These are phyloP conservation scores for Leptographium wingfieldii DNA, from an alignment of 2,329 filamentous ascomycete species.

Conservation along the genomic window DNA sequence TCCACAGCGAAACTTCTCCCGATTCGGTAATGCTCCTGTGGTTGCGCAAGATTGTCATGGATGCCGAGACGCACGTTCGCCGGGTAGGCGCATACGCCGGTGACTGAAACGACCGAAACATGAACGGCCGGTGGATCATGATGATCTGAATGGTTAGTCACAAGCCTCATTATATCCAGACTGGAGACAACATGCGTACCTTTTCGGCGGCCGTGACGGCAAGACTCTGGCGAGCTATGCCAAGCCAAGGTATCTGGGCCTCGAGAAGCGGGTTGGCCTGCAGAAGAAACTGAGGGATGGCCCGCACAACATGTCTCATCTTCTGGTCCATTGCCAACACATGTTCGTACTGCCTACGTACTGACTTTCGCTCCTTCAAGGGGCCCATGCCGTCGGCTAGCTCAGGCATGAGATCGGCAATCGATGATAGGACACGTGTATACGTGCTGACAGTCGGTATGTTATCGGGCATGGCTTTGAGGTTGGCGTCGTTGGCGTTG, in stretches of 20 bases:
- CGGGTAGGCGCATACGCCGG: constrained; percentile 18
- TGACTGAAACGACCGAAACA: constrained; percentile 20
- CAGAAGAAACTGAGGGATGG: constrained; percentile 20
- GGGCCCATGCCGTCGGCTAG: constrained; percentile 20
- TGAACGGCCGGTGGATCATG: constrained; percentile 24
- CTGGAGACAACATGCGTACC: not conserved
- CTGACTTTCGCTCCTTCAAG: constrained; percentile 17
- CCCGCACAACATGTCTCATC: constrained; percentile 20
- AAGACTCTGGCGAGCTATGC: constrained; percentile 21
- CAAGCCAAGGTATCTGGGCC: constrained; percentile 19
- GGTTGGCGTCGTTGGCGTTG: constrained; percentile 21
- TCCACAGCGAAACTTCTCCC: constrained; percentile 16
- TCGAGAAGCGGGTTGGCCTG: constrained; percentile 14
- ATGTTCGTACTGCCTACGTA: constrained; percentile 20
- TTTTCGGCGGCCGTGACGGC: constrained; percentile 26
- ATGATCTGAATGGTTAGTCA: constrained; percentile 16
- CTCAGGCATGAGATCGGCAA: constrained; percentile 20
- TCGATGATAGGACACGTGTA: constrained; percentile 16
- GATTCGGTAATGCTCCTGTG: constrained; percentile 12
- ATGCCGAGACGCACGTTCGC: constrained; percentile 22
- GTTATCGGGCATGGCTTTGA: constrained; percentile 5
- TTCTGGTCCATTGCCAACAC: constrained; percentile 19
- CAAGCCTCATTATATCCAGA: not conserved
- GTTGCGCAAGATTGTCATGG: constrained; percentile 21
- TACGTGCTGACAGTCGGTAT: constrained; percentile 15